Base-by-base conservation (phyloP, 2,329 filamentous ascomycete genomes). In the Exophiala xenobiotica region DNA sequence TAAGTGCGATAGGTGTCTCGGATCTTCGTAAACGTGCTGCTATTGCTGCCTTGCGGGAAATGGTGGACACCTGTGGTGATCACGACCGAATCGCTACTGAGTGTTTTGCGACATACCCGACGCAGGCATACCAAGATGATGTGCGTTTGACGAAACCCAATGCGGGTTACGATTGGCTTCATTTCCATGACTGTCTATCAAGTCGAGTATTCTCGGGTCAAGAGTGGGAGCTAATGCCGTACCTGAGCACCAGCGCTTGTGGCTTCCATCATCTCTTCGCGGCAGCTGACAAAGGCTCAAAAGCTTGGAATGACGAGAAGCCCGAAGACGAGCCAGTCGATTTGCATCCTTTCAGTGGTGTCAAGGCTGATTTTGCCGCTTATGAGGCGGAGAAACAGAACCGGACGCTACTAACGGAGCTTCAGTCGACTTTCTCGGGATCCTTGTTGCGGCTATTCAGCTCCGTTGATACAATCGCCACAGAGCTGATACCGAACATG, bases 241-340 rank as follows among this genome's bases (percentile, higher is more conserved):
- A 99, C 67, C 80, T 97, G 42, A 88, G 85, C 63, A 88, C 93
- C 60, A 86, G 92, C 0, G 80, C 93, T 12, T 79, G 97, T 1
- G 93, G 89, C 3, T 96, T 95, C 65, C 95, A 99, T 66, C 78
- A 89, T 64, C 79, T 99, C 9, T 99, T 99, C 65, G 88, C 91
- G 3, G 86, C 88, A 0, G 82, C 86, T 20, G 78, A 78, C 27
- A 58, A 59, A 35, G 57, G 53, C n/a, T 78, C 78, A 76, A 68
- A 56, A 58, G 58, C 41, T 63, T 68, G 59, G 46, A 57, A 75
- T 67, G 75, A 73, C 1, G 70, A 63, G 18, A 77, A 79, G 9
- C 74, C 67, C 29, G 64, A 67, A 29, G 65, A 64, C 29, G 65
- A 69, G 14, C 70, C 71, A 2, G 73, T 74, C 12, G 77, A 80